Evolutionary conservation across 2,329 filamentous ascomycete genomes (phyloP), one percentile per base, ranked within the genome.

Genomic region (Hymenoscyphus fraxineus): DNA sequence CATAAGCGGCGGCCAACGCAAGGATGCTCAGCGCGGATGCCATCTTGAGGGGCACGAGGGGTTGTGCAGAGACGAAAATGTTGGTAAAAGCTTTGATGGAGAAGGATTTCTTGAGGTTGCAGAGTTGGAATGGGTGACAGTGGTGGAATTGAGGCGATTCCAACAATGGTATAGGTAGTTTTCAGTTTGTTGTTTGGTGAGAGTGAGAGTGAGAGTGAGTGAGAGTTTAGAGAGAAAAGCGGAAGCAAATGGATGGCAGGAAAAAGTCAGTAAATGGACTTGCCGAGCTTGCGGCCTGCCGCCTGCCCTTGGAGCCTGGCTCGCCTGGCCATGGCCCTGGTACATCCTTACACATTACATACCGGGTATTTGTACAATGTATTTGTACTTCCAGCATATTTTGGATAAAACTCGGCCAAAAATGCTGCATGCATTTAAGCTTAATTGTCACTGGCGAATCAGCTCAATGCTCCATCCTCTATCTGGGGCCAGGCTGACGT

Each of bases 11-110:
- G 12, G 71, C 71, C 65, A 72, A 68, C 27, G 71, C 71, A 15
- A 73, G 65, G 58, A 73, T 72, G 15, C 65, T 66, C 40, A 73
- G 67, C 35, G 67, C 70, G 62, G 72, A 68, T 65, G 71, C 71
- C 56, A 57, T 69, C 16, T 60, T 60, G 55, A 61, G 59, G 22
- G 47, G 7, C 32, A 40, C 51, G 47, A 38, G 59, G 47, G 35
- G 41, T 31, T 60, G 27, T 19, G 12, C 27, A 27, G 27, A 27
- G 38, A 27, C 16, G 31, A 22, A 41, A n/a, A 40, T 41, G 19
- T 27, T 19, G 31, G 12, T 55, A 55, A 40, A 12, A 39, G 40
- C 55, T 51, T 51, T 9, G 44, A n/a, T 51, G 44, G 3, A 27
- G 44, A n/a, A 9, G 44, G 44, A 22, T 27, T 51, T 35, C 9